These are phyloP conservation scores for Chlamydomonas reinhardtii DNA, from an alignment of 163 green algal genomes.

Conservation along the genomic window DNA sequence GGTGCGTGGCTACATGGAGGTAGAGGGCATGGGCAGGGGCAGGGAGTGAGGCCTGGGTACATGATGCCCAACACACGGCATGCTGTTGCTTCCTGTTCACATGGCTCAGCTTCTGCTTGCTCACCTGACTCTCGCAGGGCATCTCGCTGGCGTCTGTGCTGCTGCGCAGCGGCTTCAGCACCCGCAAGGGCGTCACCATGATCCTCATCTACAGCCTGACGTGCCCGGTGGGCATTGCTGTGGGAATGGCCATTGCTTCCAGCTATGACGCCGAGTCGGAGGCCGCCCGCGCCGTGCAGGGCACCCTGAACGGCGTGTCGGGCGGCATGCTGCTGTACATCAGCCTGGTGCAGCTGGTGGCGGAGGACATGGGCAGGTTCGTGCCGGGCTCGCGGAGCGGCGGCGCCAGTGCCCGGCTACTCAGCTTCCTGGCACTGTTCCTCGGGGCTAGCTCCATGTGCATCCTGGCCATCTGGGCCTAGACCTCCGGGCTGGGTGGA, in stretches of 20 bases:
- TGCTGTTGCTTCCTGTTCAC: too few species aligned
- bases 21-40: too few species aligned
- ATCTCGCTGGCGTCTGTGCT: slow-evolving; percentile 58
- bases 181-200: slow-evolving; percentile 43
- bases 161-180: slow-evolving; percentile 49
- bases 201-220: slow-evolving; percentile 59
- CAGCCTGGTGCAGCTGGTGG: slow-evolving; percentile 51
- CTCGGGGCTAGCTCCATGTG: slow-evolving; percentile 20
- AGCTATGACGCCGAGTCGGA: slow-evolving; percentile 35
- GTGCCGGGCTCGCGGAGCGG: background rate
- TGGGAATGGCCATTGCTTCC: slow-evolving; percentile 37
- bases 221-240: slow-evolving; percentile 54
- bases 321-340: slow-evolving; percentile 61
- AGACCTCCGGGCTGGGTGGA: too few species aligned
- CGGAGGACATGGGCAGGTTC: slow-evolving; percentile 48
- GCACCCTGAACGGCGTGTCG: slow-evolving; percentile 51
- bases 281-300: slow-evolving; percentile 15
- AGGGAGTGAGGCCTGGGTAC: too few species aligned
- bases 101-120: too few species aligned
- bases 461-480: slow-evolving; percentile 37
- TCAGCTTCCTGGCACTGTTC: slow-evolving; percentile 17
- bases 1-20: too few species aligned
- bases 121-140: slow-evolving; percentile 35
- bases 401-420: background rate
- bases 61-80: too few species aligned